Conservation (phyloP, 495 filamentous ascomycete species). For the Penicillium cinerascens region DNA sequence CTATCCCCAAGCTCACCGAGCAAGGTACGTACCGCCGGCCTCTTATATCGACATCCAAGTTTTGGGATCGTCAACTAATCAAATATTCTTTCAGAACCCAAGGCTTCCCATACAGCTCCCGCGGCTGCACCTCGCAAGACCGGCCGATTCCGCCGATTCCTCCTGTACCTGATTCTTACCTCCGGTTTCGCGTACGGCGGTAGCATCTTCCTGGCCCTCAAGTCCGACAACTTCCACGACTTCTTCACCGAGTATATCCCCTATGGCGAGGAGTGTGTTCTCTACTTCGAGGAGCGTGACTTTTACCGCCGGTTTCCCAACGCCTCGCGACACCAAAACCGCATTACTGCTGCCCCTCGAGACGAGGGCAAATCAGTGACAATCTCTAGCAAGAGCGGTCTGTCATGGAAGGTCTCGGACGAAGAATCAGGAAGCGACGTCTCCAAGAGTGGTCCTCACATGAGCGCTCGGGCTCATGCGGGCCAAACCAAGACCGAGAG, state of each 20-base stretch:
- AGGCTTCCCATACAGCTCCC: constrained; percentile 34
- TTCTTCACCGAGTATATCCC: constrained; percentile 98
- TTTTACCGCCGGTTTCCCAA: constrained; percentile 89
- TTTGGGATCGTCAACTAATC: constrained; percentile 10
- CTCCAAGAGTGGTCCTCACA: constrained; percentile 46
- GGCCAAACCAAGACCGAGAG: constrained; percentile 31
- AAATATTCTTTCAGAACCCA: constrained; percentile 17
- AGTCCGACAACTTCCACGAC: constrained; percentile 97
- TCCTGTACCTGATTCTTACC: constrained; percentile 69
- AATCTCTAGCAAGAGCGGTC: constrained; percentile 79
- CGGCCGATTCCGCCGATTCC: constrained; percentile 71
- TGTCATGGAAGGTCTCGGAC: constrained; percentile 75
- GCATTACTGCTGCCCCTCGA: constrained; percentile 40
- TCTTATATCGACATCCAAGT: constrained; percentile 9
- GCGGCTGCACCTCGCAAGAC: constrained; percentile 58
- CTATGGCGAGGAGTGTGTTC: constrained; percentile 88
- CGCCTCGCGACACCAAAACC: constrained; percentile 51
- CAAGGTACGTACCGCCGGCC: constrained; percentile 42
- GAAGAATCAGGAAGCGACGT: constrained; percentile 41
- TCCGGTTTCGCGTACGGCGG: constrained; percentile 76
- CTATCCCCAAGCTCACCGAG: constrained; percentile 56
- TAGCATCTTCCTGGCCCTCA: constrained; percentile 84
- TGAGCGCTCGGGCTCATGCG: constrained; percentile 38
- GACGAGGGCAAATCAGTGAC: constrained; percentile 71
- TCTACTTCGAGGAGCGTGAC: constrained; percentile 96